phyloP scores from a whole-genome alignment of 1,284 basidiomycete genomes.

The Inonotus hispidus region DNA sequence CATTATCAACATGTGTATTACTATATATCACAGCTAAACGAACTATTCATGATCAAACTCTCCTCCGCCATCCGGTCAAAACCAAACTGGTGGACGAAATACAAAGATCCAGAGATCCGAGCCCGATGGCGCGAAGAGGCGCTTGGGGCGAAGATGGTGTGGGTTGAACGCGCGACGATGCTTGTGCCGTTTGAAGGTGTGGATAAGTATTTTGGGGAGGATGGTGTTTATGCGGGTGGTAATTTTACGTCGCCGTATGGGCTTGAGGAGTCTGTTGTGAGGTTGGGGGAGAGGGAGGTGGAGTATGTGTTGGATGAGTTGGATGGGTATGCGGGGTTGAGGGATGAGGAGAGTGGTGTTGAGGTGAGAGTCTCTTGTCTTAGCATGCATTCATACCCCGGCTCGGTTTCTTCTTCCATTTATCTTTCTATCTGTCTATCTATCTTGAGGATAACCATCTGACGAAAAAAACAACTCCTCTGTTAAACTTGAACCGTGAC shows the following conservation, averaged over 20 bases:
- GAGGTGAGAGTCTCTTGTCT: constrained; percentile 21
- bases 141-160: constrained; percentile 19
- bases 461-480: too few relatives aligned
- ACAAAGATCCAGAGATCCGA: constrained; percentile 26
- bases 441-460: too few relatives aligned
- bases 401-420: too few relatives aligned
- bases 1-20: too few relatives aligned
- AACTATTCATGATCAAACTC: constrained; percentile 44
- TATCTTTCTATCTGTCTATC: too few relatives aligned
- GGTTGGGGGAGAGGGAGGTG: constrained; percentile 29
- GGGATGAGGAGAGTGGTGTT: constrained; percentile 37
- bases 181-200: neutral
- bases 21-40: constrained; percentile 32
- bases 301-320: constrained; percentile 48
- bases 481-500: too few relatives aligned
- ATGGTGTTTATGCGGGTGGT: too few relatives aligned
- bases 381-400: neutral
- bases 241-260: too few relatives aligned
- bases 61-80: constrained; percentile 40
- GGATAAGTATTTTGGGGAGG: neutral
- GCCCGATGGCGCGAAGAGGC: constrained; percentile 32
- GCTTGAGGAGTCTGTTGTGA: neutral
- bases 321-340: constrained; percentile 38
- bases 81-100: constrained; percentile 38
- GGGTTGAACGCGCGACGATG: constrained; percentile 26